Evolutionary conservation across 495 filamentous ascomycete genomes (phyloP), one percentile per base, ranked within the genome.

Genomic region (Talaromyces adpressus): DNA sequence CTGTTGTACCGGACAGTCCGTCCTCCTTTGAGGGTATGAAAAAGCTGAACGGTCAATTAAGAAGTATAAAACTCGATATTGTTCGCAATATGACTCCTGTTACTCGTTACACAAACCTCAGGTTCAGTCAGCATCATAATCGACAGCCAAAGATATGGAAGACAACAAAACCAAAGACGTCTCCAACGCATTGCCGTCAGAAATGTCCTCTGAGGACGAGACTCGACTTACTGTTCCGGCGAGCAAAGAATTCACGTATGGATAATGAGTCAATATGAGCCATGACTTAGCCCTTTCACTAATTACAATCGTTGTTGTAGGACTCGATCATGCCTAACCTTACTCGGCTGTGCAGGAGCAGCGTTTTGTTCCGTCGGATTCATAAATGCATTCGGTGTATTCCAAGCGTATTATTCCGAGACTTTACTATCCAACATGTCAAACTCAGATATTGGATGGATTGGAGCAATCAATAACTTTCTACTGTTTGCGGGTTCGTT

Each of bases 371-470:
- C 77, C 4, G 71, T 87, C 2, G 87, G 87, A 9, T 86, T 85
- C 70, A 62, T 84, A 52, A 88, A 88, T 72, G 78, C 84, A 0
- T 87, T 89, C 59, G 87, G 87, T 8, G 69, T 84, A 14, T 90
- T 89, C 64, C 72, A 86, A 64, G 74, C 82, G 18, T 87, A 88
- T 73, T 90, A 88, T 69, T 59, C 75, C n/a, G 65, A 66, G 2
- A 68, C 80, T 49, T 78, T 83, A 51, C 78, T 90, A 2, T 63
- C 68, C 2, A 65, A 73, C 16, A 64, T 81, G 16, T 71, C 79
- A 0, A 67, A 79, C 29, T 84, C 82, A 45, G 71, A 79, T 4
- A 77, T 89, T 25, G 77, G 84, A 53, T 89, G 86, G 87, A 79
- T 90, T 14, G 85, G 84, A 2, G 84, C 85, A 1, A 63, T 86